Base-by-base conservation (phyloP, 768 basidiomycete genomes). In the Suillus placidus region DNA sequence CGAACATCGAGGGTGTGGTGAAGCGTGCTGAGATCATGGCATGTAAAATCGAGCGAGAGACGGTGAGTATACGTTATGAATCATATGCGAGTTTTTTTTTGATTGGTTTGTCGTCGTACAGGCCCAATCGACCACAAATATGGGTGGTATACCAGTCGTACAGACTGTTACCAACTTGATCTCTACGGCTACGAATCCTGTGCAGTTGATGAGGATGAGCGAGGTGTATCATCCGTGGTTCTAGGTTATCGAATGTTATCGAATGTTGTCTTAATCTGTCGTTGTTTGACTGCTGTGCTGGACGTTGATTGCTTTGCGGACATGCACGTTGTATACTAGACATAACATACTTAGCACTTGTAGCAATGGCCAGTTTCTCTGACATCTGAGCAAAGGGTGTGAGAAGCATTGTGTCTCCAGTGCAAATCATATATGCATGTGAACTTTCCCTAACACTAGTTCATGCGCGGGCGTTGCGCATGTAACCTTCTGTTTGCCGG, bases 151-250 rank as follows among this genome's bases (percentile, higher is more conserved):
- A 18, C 88, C 91, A 1, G 87, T 91, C n/a, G 78, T 92, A 52
- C 92, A 95, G 73, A 92, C 92, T 2, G 87, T 95, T 62, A 88
- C 89, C 35, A 91, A 88, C 71, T 82, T 97, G 23, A 89, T 99
- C 66, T 90, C 91, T 0, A 86, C 85, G 43, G 94, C 97, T 18
- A 94, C 94, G 5, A 93, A 95, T 72, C 94, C 95, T 1, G 79
- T 91, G 34, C 88, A 91, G 66, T 84, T 99, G 9, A 88, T 90
- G 65, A 91, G 90, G 75, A 93, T 94, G 90, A 86, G 88, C 37
- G 94, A 97, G 74, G 81, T 87, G 34, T 95, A 90, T 72, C 85
- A 90, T 69, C 91, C 95, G 6, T 97, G 94, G 93, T 94, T 93
- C 77, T 94, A 77, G 32, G 40, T 55, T 47, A 35, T 66, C 34